These are phyloP conservation scores for Exutisphaerella laricina DNA, from an alignment of 2,329 filamentous ascomycete genomes.

Conservation along the genomic window DNA sequence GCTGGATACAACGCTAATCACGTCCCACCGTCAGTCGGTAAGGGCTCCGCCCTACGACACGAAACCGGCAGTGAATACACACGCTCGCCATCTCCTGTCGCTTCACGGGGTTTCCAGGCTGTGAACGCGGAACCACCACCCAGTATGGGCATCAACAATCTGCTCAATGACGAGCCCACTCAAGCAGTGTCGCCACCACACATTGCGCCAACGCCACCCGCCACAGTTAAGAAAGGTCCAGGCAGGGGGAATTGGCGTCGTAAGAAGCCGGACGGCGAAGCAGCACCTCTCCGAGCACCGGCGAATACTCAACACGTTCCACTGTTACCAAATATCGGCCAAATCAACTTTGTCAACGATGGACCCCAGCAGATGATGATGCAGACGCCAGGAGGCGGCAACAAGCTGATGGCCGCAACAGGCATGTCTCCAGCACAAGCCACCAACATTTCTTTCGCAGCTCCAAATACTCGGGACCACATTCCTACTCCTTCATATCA, in stretches of 20 bases:
- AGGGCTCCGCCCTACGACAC: slow-evolving; percentile 16
- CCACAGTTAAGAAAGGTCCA: slow-evolving; percentile 37
- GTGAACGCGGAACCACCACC: slow-evolving; percentile 35
- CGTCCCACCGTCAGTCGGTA: slow-evolving; percentile 16
- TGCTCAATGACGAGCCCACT: slow-evolving; percentile 41
- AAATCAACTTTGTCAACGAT: slow-evolving; percentile 28
- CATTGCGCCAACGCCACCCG: slow-evolving; percentile 23
- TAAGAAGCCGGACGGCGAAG: slow-evolving; percentile 21
- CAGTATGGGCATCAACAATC: slow-evolving; percentile 46
- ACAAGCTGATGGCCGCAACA: slow-evolving; percentile 11
- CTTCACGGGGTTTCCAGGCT: slow-evolving; percentile 33
- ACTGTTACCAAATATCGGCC: slow-evolving; percentile 30
- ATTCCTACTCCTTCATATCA: slow-evolving; percentile 32
- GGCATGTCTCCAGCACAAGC: slow-evolving; percentile 16
- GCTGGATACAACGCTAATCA: slow-evolving; percentile 18
- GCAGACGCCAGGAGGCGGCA: slow-evolving; percentile 10
- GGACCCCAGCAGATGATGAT: slow-evolving; percentile 14
- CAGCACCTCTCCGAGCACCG: slow-evolving; percentile 9
- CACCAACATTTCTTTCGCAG: slow-evolving; percentile 21
- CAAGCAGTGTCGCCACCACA: slow-evolving; percentile 23
- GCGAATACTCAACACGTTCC: slow-evolving; percentile 29
- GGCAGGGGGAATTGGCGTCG: slow-evolving; percentile 48
- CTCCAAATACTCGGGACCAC: slow-evolving; percentile 25
- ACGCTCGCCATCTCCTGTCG: slow-evolving; percentile 39
- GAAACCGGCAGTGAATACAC: slow-evolving; percentile 43